Evolutionary conservation across 805 yeast species (phyloP).

Genomic region (Grigorovia yakushimaensis): DNA sequence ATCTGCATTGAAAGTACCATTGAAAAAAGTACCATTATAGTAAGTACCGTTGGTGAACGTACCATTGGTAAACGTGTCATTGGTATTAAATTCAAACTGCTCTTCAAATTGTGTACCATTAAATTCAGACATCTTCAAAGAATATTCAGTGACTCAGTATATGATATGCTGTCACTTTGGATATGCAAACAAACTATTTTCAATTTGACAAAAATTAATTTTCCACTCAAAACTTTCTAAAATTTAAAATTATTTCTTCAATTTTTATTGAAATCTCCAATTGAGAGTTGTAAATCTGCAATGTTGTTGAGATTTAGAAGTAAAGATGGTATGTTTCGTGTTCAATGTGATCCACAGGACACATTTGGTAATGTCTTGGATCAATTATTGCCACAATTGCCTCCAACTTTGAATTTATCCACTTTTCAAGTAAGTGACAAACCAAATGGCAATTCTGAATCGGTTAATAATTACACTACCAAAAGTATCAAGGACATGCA

Average conservation of each 20-base stretch:
- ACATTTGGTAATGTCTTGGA: slow-evolving; percentile 38
- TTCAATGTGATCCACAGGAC: slow-evolving; percentile 38
- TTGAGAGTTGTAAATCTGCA: not conserved
- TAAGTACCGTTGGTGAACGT: slow-evolving; percentile 6
- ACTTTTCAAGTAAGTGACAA: slow-evolving; percentile 21
- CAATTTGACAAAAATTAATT: not conserved
- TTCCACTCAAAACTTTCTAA: not conserved
- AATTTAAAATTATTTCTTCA: not conserved
- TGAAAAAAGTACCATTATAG: slow-evolving; percentile 1
- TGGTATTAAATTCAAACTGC: not conserved
- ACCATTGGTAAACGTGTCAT: slow-evolving; percentile 3
- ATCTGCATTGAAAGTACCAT: slow-evolving; percentile 6
- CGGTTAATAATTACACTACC: slow-evolving; percentile 17
- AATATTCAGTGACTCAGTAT: no score
- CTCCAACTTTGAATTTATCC: slow-evolving; percentile 16
- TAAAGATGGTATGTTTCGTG: slow-evolving; percentile 73
- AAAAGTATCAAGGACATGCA: slow-evolving; percentile 35
- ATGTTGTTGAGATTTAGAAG: slow-evolving; percentile 73
- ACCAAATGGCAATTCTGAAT: slow-evolving; percentile 7
- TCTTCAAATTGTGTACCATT: slow-evolving; percentile 1
- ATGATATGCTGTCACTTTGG: not conserved
- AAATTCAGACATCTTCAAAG: not conserved
- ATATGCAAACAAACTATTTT: not conserved
- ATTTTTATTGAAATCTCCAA: not conserved
- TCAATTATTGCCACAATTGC: slow-evolving; percentile 24